Conservation (phyloP, 2,329 filamentous ascomycete genomes). For the Amauroascus verrucosus region DNA sequence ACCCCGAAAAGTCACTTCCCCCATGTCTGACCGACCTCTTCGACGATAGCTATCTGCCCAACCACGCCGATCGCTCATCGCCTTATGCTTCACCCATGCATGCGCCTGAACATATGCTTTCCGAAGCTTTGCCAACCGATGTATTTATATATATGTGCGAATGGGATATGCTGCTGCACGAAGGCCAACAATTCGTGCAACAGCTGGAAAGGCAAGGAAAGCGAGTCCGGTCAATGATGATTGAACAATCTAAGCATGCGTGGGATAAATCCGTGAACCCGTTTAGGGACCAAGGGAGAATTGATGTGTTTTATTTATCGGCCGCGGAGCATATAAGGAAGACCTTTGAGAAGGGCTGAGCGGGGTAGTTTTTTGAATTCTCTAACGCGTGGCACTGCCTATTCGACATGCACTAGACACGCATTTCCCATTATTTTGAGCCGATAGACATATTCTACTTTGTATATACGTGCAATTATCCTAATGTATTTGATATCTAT, state of each 20-base stretch:
- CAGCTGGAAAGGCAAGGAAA: constrained; percentile 36
- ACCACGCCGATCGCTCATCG: constrained; percentile 41
- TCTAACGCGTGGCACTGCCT: not conserved
- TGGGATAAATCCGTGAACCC: constrained; percentile 43
- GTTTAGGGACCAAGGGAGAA: constrained; percentile 35
- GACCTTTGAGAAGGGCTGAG: constrained; percentile 23
- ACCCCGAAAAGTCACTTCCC: constrained; percentile 43
- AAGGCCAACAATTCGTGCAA: constrained; percentile 41
- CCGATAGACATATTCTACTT: too few relatives aligned
- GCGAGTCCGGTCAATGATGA: constrained; percentile 37
- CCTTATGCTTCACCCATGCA: constrained; percentile 51
- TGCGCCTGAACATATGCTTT: constrained; percentile 45
- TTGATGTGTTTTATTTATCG: constrained; percentile 35
- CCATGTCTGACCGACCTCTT: constrained; percentile 41
- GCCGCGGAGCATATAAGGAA: constrained; percentile 37
- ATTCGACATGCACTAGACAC: not conserved
- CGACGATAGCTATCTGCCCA: constrained; percentile 39
- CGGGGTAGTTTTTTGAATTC: not conserved
- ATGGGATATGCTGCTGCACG: constrained; percentile 56
- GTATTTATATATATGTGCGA: constrained; percentile 55
- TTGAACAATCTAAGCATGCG: constrained; percentile 38
- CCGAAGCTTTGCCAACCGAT: constrained; percentile 46
- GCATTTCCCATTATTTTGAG: too few relatives aligned
- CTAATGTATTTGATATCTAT: too few relatives aligned
- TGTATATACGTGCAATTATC: too few relatives aligned